Base-by-base conservation (phyloP, 2,329 filamentous ascomycete species). In the Ceratocystiopsis sp. region DNA sequence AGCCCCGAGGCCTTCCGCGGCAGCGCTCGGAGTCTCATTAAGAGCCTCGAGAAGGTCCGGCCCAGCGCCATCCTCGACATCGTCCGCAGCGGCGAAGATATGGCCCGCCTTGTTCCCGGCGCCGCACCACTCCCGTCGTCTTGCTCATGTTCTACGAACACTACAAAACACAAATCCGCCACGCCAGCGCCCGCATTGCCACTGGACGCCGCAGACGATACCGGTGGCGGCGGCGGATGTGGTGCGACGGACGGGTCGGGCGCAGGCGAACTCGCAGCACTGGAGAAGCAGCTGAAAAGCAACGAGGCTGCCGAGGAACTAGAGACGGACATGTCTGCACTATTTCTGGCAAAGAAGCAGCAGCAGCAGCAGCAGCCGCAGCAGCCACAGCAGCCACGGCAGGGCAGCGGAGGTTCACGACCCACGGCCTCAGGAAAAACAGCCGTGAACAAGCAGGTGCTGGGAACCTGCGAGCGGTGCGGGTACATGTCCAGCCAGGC, bases 1-100 rank as follows among this genome's bases (percentile, higher is more conserved):
- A 94, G 85, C 43, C 91, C 91, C 0, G 91, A 98, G 61, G 91
- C 91, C 2, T 98, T 98, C 57, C 73, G 91, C 46, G 91, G 91
- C 3, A 94, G 84, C 51, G 91, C 91, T 2, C 74, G 91, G 49
- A 84, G 80, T 21, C 64, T 98, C 46, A 94, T 98, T 60, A 98
- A 98, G 64, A 93, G 89, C 52, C 66, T 98, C 32, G 91, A 98
- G 61, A 82, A 82, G 52, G 84, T 98, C 9, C 73, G 91, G 2
- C 89, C 91, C 2, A 95, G 87, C 54, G 87, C 89, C 4, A 96
- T 98, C 42, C 58, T 98, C 44, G 91, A 98, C 57, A 85, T 98
- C 42, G 89, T 98, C 25, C 73, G 82, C 45, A 95, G 87, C 55
- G 91, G 91, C 35, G 89, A 96, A 59, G 91, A 96, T 51, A 94